Evolutionary conservation across 768 basidiomycete genomes (phyloP), one percentile per base, ranked within the genome.

Genomic region (Suillus sp.): DNA sequence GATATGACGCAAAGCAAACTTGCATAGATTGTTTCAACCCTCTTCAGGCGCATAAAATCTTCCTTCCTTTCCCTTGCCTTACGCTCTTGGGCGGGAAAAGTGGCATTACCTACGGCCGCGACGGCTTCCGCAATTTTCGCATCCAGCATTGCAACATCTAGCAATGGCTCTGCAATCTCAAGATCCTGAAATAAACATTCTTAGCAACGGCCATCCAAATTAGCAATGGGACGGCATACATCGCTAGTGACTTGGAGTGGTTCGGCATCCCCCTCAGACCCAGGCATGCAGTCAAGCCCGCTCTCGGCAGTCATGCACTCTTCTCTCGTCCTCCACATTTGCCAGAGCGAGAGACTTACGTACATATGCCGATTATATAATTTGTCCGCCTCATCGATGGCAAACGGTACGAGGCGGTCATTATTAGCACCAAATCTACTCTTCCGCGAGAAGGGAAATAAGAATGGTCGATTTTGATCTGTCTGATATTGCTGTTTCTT

Each of bases 401-500:
- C 95, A 74, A 90, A 95, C 2, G 97, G 97, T 3, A 99, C 93
- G n/a, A 92, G 79, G 47, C 85, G 84, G 27, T 80, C 81, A 63
- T 87, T 83, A 57, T 84, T 83, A 53, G 72, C 63, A 34, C 85
- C 79, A 60, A 80, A 80, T 61, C 76, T 80, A 56, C 76, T 81
- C 45, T 65, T 77, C n/a, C 87, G 84, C 7, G 95, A 93, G 73
- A 97, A 99, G 0, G 97, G 97, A 74, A 99, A 96, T 64, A 99
- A 78, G 74, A 99, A 99, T 1, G 97, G 96, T 14, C 92, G 83
- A 53, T 79, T 87, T 73, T 96, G 97, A 75, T 99, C 97, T 0
- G 97, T 99, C 72, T 99, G 97, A 74, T 94, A 99, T 73, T 96
- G 94, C 72, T 96, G 96, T 74, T 99, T 98, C 80, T 99, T 99